Percentiles rank a stretch among this genome's conserved stretches.
These are phyloP conservation scores for Rhizopus stolonifer DNA, from an alignment of 371 early-diverging fungal species.

Conservation along the genomic window DNA sequence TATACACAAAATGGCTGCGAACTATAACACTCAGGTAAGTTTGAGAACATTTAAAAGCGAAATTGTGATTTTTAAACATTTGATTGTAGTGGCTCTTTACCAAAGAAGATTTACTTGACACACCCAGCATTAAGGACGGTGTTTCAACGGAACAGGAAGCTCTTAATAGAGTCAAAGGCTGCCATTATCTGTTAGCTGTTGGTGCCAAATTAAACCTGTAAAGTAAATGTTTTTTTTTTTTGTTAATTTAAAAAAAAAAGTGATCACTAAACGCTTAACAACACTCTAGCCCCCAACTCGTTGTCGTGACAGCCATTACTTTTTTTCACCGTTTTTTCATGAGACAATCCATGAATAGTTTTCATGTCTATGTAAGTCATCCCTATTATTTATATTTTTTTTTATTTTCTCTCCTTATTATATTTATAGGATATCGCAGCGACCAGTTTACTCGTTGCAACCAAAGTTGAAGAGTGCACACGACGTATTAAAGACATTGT, in stretches of 20 bases:
- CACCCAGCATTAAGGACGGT: constrained; percentile 60
- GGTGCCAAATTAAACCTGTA: constrained; percentile 65
- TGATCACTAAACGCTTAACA: not conserved
- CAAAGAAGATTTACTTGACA: constrained; percentile 64
- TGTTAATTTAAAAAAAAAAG: not conserved
- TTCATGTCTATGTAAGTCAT: constrained; percentile 64
- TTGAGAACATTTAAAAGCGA: not conserved
- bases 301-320: constrained; percentile 68
- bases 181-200: constrained; percentile 63
- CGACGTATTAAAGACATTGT: constrained; percentile 64
- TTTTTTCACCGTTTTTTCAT: constrained; percentile 83
- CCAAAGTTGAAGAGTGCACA: constrained; percentile 81
- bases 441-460: constrained; percentile 72
- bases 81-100: constrained; percentile 64
- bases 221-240: constrained; percentile 8
- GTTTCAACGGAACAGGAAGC: constrained; percentile 52
- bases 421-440: constrained; percentile 71
- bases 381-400: too few species aligned
- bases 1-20: not conserved
- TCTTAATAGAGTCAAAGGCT: constrained; percentile 62
- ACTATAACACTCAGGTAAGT: not conserved
- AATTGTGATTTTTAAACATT: not conserved
- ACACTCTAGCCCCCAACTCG: constrained; percentile 56
- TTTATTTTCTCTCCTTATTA: not conserved
- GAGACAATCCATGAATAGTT: constrained; percentile 68